A percentile compares a stretch with the other conserved stretches of the same genome.
phyloP scores from a whole-genome alignment of 306 rosid species.

The Arachis stenosperma region DNA sequence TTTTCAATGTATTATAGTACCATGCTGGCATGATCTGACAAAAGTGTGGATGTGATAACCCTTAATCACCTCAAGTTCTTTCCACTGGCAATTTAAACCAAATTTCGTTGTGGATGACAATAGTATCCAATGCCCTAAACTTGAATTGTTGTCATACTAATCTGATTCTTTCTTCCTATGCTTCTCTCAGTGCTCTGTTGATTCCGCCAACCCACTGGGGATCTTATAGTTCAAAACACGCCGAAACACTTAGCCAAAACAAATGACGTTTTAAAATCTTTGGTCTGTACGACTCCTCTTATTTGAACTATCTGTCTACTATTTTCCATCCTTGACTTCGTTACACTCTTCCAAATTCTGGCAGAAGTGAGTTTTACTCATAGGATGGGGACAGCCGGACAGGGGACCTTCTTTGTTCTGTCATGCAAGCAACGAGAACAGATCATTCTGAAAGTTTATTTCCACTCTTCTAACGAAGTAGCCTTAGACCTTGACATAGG shows the following conservation, averaged over 20 bases:
- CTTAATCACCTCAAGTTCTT: not conserved
- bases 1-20: not conserved
- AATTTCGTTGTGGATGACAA: not conserved
- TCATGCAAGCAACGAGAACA: not conserved
- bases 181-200: conserved; percentile 17
- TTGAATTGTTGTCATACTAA: not conserved
- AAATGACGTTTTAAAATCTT: conserved; percentile 2
- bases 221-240: conserved; percentile 3
- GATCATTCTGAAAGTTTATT: not conserved
- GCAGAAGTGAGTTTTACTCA: not conserved
- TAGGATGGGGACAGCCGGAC: conserved; percentile 1
- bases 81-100: conserved; percentile 13
- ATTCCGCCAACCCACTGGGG: not conserved
- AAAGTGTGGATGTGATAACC: conserved; percentile 4
- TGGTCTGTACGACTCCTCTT: not conserved
- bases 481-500: no score
- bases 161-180: conserved; percentile 5
- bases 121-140: conserved; percentile 3
- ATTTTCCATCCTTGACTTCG: not conserved
- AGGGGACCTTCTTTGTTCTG: not conserved
- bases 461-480: no score
- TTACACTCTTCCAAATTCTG: not conserved
- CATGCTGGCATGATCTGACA: not conserved
- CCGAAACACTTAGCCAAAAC: not conserved
- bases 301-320: conserved; percentile 12